Conservation (phyloP, 805 yeast species). For the Yamadazyma phyllophila region DNA sequence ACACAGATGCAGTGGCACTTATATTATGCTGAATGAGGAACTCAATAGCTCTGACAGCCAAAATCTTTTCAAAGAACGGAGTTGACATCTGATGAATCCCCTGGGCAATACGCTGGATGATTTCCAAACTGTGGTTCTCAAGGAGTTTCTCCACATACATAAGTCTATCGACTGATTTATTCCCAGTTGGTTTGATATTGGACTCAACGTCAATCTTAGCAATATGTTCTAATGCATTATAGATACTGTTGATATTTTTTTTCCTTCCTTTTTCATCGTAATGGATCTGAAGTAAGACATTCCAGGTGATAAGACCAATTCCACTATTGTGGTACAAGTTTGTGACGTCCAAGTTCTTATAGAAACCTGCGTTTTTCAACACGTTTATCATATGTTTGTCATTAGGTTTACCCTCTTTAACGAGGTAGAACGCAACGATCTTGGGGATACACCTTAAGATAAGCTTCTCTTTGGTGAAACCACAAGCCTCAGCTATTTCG, state of each 20-base stretch:
- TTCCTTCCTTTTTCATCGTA: conserved; percentile 27
- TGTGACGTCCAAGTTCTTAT: conserved; percentile 26
- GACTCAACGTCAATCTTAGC: conserved; percentile 22
- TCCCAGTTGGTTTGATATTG: not conserved
- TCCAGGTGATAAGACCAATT: conserved; percentile 41
- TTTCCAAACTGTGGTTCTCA: conserved; percentile 63
- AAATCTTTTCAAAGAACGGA: conserved; percentile 68
- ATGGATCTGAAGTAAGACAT: conserved; percentile 30
- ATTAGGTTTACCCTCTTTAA: conserved; percentile 48
- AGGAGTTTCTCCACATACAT: conserved; percentile 31
- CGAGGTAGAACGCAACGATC: conserved; percentile 58
- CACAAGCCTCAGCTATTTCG: conserved; percentile 55
- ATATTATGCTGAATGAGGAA: conserved; percentile 59
- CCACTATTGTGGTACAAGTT: conserved; percentile 35
- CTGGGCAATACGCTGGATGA: conserved; percentile 77
- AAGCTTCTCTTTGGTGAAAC: conserved; percentile 45
- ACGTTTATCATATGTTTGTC: conserved; percentile 51
- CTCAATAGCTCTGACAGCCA: conserved; percentile 71
- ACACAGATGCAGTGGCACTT: conserved; percentile 50
- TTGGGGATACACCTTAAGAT: conserved; percentile 48
- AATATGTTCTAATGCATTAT: conserved; percentile 42
- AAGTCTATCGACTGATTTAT: conserved; percentile 9
- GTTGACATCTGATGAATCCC: conserved; percentile 71
- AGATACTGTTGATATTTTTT: conserved; percentile 34
- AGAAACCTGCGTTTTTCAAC: conserved; percentile 52